Percentiles rank a stretch among this genome's conserved stretches.
phyloP scores from a whole-genome alignment of 805 yeast genomes.

The Middelhovenomyces tepae region DNA sequence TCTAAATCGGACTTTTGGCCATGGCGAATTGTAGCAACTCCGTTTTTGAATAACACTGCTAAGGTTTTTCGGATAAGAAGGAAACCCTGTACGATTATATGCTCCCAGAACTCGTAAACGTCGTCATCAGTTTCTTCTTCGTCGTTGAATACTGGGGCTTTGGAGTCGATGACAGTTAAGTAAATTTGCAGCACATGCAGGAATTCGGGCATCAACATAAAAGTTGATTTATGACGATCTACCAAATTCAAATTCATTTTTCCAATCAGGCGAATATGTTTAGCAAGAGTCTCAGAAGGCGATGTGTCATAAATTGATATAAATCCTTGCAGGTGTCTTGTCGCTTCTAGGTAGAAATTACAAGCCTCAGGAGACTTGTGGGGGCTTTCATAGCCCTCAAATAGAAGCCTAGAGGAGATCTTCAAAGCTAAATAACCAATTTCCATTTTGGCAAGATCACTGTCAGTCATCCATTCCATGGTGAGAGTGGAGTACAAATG shows the following conservation, averaged over 20 bases:
- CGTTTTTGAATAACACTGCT: constrained; percentile 52
- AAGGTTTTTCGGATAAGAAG: constrained; percentile 56
- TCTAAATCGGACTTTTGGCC: constrained; percentile 56
- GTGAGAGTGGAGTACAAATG: constrained; percentile 52
- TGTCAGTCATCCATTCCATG: constrained; percentile 42
- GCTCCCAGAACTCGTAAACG: constrained; percentile 65
- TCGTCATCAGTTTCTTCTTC: constrained; percentile 41
- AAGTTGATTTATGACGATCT: constrained; percentile 55
- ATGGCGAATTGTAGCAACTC: constrained; percentile 48
- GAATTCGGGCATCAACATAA: constrained; percentile 59
- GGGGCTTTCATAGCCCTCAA: constrained; percentile 68
- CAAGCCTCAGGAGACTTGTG: constrained; percentile 48
- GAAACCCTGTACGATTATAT: constrained; percentile 49
- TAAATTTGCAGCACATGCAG: constrained; percentile 52
- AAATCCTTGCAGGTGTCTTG: constrained; percentile 52
- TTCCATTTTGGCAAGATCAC: constrained; percentile 48
- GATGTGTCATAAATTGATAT: constrained; percentile 40
- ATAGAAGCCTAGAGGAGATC: constrained; percentile 59
- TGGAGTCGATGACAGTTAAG: constrained; percentile 49
- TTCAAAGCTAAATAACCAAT: constrained; percentile 73
- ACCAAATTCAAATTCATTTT: constrained; percentile 61
- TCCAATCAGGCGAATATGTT: constrained; percentile 64
- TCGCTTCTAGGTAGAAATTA: constrained; percentile 50
- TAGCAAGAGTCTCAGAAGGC: constrained; percentile 42
- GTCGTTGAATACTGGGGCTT: constrained; percentile 41